Conservation (phyloP, 2,329 filamentous ascomycete genomes). For the Diaporthe citrichinensis region DNA sequence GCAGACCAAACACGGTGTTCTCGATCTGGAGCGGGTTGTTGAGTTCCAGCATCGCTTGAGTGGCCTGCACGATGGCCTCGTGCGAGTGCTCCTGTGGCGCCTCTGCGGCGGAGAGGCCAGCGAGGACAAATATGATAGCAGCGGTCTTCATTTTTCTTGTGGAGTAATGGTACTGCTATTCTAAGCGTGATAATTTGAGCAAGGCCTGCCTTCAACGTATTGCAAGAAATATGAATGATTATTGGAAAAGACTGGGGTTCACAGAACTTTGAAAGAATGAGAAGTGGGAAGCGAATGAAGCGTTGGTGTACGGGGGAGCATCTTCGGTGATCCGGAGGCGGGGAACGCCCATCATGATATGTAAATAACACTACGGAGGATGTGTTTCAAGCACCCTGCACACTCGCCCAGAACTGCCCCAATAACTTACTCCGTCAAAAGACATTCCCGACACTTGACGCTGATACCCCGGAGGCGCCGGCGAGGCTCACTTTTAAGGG, state of each 20-base stretch:
- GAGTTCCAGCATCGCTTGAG: conserved; percentile 54
- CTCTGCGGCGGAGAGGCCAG: conserved; percentile 48
- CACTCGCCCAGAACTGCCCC: not conserved
- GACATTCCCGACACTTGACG: not conserved
- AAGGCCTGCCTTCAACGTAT: not conserved
- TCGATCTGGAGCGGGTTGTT: conserved; percentile 63
- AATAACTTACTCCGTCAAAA: not conserved
- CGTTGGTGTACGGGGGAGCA: too few relatives aligned
- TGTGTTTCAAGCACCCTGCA: not conserved
- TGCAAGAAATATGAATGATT: not conserved
- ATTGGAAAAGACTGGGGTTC: conserved; percentile 5
- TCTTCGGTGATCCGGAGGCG: too few relatives aligned
- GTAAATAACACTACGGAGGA: not conserved
- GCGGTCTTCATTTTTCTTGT: conserved; percentile 3
- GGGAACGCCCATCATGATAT: not conserved
- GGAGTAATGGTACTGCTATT: not conserved
- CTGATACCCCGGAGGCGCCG: not conserved
- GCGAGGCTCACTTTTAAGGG: not conserved
- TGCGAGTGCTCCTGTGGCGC: conserved; percentile 68
- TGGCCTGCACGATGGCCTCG: conserved; percentile 57
- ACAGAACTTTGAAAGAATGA: not conserved
- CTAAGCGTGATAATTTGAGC: not conserved
- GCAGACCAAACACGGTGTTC: conserved; percentile 62
- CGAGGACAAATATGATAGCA: not conserved
- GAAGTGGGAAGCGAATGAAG: not conserved